These are phyloP conservation scores for Eutypella sp. DNA, from an alignment of 2,329 filamentous ascomycete genomes.

Conservation along the genomic window DNA sequence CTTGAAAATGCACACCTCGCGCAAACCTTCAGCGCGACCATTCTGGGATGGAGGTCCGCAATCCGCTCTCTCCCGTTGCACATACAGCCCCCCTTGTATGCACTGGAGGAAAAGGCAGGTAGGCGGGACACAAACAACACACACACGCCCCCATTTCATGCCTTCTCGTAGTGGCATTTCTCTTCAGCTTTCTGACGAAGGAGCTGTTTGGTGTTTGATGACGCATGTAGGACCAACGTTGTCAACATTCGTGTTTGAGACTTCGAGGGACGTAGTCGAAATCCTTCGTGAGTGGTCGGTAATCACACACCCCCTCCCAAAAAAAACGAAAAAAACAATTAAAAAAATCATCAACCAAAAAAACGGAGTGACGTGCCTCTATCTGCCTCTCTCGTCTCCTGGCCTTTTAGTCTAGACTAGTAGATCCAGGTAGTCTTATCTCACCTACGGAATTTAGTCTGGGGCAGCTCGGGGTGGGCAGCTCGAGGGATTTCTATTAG, in stretches of 20 bases:
- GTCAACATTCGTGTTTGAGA: no score
- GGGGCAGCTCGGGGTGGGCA: background rate
- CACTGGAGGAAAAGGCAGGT: background rate
- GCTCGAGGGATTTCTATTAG: background rate
- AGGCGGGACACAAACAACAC: background rate
- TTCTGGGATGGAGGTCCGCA: background rate
- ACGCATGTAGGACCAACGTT: no score
- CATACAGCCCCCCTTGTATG: background rate
- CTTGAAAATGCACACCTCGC: no score
- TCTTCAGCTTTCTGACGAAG: background rate
- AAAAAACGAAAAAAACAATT: no score
- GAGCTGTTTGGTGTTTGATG: no score
- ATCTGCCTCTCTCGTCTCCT: no score
- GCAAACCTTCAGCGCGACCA: background rate
- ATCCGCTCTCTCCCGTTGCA: background rate
- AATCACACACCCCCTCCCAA: no score
- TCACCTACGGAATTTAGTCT: background rate
- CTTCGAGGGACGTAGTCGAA: no score
- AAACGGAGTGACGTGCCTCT: no score
- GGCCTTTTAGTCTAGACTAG: background rate
- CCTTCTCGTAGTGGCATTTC: background rate
- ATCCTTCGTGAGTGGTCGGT: no score
- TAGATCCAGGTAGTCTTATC: background rate
- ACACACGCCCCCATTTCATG: background rate
- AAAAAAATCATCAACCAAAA: no score